Evolutionary conservation across 2,329 filamentous ascomycete species (phyloP).

Genomic region (Trichoderma harzianum): DNA sequence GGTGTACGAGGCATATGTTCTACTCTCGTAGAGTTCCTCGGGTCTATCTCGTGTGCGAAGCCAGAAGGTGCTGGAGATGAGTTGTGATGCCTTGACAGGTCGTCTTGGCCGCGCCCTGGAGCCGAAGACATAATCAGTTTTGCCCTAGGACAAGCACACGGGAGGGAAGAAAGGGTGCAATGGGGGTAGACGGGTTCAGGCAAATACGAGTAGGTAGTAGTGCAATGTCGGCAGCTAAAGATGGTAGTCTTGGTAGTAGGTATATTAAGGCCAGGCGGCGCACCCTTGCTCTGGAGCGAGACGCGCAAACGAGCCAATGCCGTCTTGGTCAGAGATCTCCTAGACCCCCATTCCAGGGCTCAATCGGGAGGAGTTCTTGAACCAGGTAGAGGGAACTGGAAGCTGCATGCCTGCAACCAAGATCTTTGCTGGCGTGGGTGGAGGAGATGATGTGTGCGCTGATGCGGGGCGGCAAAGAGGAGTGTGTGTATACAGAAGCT

Average conservation of each 20-base stretch:
- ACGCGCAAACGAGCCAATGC: conserved; percentile 21
- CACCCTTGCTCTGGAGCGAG: conserved; percentile 20
- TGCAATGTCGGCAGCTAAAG: conserved; percentile 6
- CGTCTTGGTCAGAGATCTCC: conserved; percentile 9
- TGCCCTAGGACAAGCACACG: conserved; percentile 2
- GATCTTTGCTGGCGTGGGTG: conserved; percentile 17
- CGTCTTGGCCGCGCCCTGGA: conserved; percentile 15
- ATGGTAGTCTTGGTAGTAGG: conserved; percentile 8
- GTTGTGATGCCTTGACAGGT: conserved; percentile 17
- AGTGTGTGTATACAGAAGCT: conserved; percentile 12
- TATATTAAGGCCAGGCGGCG: conserved; percentile 16
- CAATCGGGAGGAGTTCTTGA: conserved; percentile 18
- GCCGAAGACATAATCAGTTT: conserved; percentile 20
- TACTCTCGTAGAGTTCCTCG: conserved; percentile 18
- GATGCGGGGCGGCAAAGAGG: conserved; percentile 18
- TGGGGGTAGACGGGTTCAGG: not conserved
- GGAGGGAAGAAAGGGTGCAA: not conserved
- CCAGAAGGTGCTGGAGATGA: conserved; percentile 24
- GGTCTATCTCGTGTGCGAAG: conserved; percentile 21
- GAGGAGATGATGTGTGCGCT: conserved; percentile 18
- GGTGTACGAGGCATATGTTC: conserved; percentile 28
- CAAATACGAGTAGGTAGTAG: not conserved
- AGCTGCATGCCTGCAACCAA: conserved; percentile 19
- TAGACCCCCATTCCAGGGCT: conserved; percentile 7
- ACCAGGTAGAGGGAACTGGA: conserved; percentile 19